Conservation (phyloP, 345 rosid species). For the Carallia pectinifolia region DNA sequence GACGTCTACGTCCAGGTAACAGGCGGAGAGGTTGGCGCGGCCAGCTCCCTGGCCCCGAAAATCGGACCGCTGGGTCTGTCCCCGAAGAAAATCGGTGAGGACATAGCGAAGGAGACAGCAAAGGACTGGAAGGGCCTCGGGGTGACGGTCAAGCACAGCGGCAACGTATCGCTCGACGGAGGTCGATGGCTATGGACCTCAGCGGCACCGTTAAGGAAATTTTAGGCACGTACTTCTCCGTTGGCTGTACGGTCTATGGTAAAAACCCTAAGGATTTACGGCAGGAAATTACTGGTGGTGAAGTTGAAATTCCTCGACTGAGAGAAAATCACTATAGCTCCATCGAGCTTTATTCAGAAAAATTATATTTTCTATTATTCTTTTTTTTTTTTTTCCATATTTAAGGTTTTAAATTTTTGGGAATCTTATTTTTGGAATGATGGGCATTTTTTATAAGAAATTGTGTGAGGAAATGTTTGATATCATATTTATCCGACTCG, state of each 20-base stretch:
- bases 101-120: background rate
- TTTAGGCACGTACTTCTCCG: background rate
- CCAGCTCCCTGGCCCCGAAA: background rate
- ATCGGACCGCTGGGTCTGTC: background rate
- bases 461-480: no score
- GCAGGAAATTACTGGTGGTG: slow-evolving; percentile 9
- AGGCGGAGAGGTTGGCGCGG: slow-evolving; percentile 8
- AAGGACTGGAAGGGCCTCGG: slow-evolving; percentile 1
- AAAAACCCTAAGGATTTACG: slow-evolving; percentile 3
- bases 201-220: slow-evolving; percentile 8
- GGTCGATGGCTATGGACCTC: slow-evolving; percentile 8
- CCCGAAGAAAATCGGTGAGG: background rate
- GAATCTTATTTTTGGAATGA: no score
- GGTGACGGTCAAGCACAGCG: background rate
- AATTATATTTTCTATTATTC: no score
- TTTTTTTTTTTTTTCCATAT: no score
- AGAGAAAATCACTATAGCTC: background rate
- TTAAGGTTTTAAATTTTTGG: no score
- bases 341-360: no score
- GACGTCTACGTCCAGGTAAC: slow-evolving; percentile 6
- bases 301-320: background rate
- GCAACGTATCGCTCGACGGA: background rate
- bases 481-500: no score
- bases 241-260: slow-evolving; percentile 2
- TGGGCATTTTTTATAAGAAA: no score